Percentiles rank a stretch among this genome's conserved stretches.
Evolutionary conservation across 257 asterid species (phyloP).

Genomic region (Phtheirospermum japonicum): DNA sequence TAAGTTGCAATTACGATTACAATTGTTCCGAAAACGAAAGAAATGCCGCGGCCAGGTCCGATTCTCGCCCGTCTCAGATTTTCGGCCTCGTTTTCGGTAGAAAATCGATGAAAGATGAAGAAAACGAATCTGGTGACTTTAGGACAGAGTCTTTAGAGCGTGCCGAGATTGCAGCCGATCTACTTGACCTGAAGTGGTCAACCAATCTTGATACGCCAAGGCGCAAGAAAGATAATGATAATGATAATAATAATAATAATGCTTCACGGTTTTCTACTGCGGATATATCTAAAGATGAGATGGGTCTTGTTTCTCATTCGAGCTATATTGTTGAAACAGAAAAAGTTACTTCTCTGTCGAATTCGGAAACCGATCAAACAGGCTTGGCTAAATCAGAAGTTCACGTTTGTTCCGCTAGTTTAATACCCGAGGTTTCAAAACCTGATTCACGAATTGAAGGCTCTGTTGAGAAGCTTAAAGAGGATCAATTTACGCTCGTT

Average conservation of each 20-base stretch:
- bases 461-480: slow-evolving; percentile 24
- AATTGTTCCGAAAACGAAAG: slow-evolving; percentile 32
- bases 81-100: slow-evolving; percentile 67
- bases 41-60: slow-evolving; percentile 39
- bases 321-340: slow-evolving; percentile 29
- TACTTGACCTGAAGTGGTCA: slow-evolving; percentile 90
- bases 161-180: slow-evolving; percentile 95
- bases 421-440: slow-evolving; percentile 29
- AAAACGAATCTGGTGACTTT: slow-evolving; percentile 27
- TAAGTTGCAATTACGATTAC: slow-evolving; percentile 47
- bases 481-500: slow-evolving; percentile 28
- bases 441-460: slow-evolving; percentile 30
- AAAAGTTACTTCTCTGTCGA: slow-evolving; percentile 18
- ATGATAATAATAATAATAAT: not conserved
- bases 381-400: slow-evolving; percentile 1
- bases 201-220: slow-evolving; percentile 62
- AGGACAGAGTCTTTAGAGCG: slow-evolving; percentile 65
- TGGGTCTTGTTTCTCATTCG: slow-evolving; percentile 24
- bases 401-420: not conserved
- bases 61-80: slow-evolving; percentile 53
- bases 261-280: slow-evolving; percentile 30
- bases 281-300: slow-evolving; percentile 30
- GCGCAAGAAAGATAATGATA: slow-evolving; percentile 30
- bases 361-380: slow-evolving; percentile 28
- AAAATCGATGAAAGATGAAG: slow-evolving; percentile 38